Conservation (phyloP, 805 yeast genomes). For the Saccharomycopsis synnaedendra region DNA sequence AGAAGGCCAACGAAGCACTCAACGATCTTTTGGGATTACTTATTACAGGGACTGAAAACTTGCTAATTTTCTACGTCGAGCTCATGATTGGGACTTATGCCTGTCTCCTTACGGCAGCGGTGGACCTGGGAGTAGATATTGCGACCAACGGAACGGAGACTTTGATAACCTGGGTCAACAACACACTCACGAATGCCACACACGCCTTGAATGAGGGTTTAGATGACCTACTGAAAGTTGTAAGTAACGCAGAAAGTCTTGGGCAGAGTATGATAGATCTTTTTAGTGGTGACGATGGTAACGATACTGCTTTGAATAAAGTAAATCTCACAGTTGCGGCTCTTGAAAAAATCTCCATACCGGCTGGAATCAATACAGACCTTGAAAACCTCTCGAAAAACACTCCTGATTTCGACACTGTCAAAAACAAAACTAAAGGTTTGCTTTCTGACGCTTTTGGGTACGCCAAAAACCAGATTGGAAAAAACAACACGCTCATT, state of each 20-base stretch:
- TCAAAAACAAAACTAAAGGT: slow-evolving; percentile 45
- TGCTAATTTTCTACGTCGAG: slow-evolving; percentile 57
- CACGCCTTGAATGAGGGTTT: slow-evolving; percentile 58
- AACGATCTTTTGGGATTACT: slow-evolving; percentile 32
- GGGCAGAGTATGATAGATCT: slow-evolving; percentile 42
- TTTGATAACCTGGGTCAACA: slow-evolving; percentile 49
- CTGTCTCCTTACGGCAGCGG: slow-evolving; percentile 65
- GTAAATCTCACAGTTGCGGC: slow-evolving; percentile 49
- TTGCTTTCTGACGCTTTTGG: slow-evolving; percentile 53
- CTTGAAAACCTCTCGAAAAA: slow-evolving; percentile 38
- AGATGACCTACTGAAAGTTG: slow-evolving; percentile 40
- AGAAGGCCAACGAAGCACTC: slow-evolving; percentile 36
- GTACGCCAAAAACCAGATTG: slow-evolving; percentile 19
- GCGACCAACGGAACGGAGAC: slow-evolving; percentile 66
- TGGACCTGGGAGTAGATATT: slow-evolving; percentile 59
- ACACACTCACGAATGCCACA: slow-evolving; percentile 41
- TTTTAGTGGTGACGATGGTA: slow-evolving; percentile 30
- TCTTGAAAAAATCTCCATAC: slow-evolving; percentile 50
- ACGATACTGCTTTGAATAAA: slow-evolving; percentile 24
- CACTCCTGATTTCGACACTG: slow-evolving; percentile 56
- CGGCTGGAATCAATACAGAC: slow-evolving; percentile 48
- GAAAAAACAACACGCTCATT: slow-evolving; percentile 19
- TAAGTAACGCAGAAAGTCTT: slow-evolving; percentile 44
- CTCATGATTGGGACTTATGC: slow-evolving; percentile 77
- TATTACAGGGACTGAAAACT: slow-evolving; percentile 44